A percentile compares a stretch with the other conserved stretches of the same genome.
These are phyloP conservation scores for Lichtheimia hyalospora DNA, from an alignment of 371 early-diverging fungal species.

Conservation along the genomic window DNA sequence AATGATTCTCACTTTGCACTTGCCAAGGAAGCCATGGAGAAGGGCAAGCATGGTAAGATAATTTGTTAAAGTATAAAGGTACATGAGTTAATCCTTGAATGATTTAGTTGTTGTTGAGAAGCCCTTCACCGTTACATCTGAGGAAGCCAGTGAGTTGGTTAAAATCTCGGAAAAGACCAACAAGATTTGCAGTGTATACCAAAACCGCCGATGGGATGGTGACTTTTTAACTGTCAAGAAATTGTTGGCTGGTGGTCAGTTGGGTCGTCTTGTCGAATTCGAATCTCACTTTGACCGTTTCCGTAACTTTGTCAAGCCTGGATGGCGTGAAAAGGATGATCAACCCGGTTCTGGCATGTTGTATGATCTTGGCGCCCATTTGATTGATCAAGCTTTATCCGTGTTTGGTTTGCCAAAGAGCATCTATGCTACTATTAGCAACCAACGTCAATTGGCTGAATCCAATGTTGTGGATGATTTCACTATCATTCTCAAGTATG, in stretches of 20 bases:
- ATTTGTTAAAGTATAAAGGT: background rate
- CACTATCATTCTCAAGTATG: slow-evolving; percentile 63
- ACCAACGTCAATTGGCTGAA: slow-evolving; percentile 66
- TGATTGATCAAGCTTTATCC: slow-evolving; percentile 74
- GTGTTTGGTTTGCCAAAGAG: slow-evolving; percentile 72
- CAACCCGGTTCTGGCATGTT: slow-evolving; percentile 71
- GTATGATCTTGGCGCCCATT: slow-evolving; percentile 76
- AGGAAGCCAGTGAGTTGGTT: slow-evolving; percentile 60
- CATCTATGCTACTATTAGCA: slow-evolving; percentile 61
- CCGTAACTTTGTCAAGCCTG: slow-evolving; percentile 67
- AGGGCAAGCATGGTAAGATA: slow-evolving; percentile 63
- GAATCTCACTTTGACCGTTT: slow-evolving; percentile 79
- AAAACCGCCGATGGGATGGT: slow-evolving; percentile 83
- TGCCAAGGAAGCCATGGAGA: slow-evolving; percentile 60
- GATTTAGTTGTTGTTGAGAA: slow-evolving; percentile 70
- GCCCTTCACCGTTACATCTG: slow-evolving; percentile 69
- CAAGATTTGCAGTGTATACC: slow-evolving; percentile 70
- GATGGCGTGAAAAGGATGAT: slow-evolving; percentile 72
- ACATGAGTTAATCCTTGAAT: background rate
- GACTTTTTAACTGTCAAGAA: slow-evolving; percentile 76
- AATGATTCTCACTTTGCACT: slow-evolving; percentile 67
- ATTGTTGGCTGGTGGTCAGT: slow-evolving; percentile 47
- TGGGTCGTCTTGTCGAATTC: slow-evolving; percentile 72
- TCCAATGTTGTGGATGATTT: slow-evolving; percentile 64
- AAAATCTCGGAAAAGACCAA: slow-evolving; percentile 56